Conservation (phyloP, 2,329 filamentous ascomycete species). For the Cladophialophora exuberans region DNA sequence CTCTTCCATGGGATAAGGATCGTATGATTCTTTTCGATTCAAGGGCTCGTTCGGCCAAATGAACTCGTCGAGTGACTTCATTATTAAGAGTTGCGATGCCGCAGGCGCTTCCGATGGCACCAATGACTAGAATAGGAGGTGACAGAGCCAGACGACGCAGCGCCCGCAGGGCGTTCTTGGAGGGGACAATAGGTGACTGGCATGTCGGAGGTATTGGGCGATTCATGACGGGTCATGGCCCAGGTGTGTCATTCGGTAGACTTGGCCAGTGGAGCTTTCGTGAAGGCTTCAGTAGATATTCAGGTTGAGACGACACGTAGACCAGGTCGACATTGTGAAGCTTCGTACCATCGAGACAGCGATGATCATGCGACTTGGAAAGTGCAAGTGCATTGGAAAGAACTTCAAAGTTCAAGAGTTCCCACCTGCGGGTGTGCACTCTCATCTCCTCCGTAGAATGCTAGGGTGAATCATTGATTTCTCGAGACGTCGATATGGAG, state of each 20-base stretch:
- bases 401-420: too few relatives aligned
- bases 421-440: constrained; percentile 1
- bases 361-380: neutral
- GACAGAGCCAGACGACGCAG: constrained; percentile 43
- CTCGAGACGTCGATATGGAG: too few relatives aligned
- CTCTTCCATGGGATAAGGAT: constrained; percentile 35
- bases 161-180: constrained; percentile 48
- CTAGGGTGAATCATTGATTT: too few relatives aligned
- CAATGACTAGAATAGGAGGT: constrained; percentile 36
- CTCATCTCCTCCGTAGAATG: neutral
- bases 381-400: too few relatives aligned
- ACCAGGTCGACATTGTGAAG: neutral
- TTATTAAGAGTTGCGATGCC: constrained; percentile 46
- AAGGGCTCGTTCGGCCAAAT: constrained; percentile 46
- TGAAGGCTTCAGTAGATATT: neutral
- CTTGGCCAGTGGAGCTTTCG: neutral
- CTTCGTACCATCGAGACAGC: neutral
- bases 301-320: neutral
- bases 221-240: constrained; percentile 13
- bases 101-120: constrained; percentile 43
- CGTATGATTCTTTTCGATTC: constrained; percentile 49
- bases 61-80: constrained; percentile 46
- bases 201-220: neutral
- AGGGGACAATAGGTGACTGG: constrained; percentile 39
- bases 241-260: neutral